Evolutionary conservation across 495 filamentous ascomycete genomes (phyloP).

Genomic region (Penicillium manginii): DNA sequence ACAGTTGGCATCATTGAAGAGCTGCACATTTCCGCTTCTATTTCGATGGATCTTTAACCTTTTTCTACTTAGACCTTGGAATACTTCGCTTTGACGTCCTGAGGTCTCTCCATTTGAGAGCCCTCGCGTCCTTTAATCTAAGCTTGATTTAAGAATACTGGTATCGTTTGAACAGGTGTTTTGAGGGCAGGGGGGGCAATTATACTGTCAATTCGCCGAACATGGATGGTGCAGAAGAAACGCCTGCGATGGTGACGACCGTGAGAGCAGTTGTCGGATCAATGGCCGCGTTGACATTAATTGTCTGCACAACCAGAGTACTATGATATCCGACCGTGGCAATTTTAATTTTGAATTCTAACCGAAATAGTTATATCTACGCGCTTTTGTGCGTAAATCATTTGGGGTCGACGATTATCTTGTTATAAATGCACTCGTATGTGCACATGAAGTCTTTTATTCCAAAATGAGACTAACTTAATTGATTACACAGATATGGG

Average conservation of each 20-base stretch:
- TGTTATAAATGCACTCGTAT: conserved; percentile 6
- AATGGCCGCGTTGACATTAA: background rate
- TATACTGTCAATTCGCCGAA: too few species aligned
- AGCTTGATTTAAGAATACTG: too few species aligned
- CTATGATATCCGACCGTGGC: background rate
- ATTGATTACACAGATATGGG: background rate
- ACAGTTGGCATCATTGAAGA: too few species aligned
- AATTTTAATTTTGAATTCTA: background rate
- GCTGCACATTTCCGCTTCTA: too few species aligned
- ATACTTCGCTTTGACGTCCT: too few species aligned
- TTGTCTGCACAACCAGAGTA: background rate
- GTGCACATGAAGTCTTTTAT: background rate
- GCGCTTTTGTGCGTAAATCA: conserved; percentile 16
- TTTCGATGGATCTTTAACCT: too few species aligned
- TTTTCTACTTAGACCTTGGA: too few species aligned
- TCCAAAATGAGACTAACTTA: background rate
- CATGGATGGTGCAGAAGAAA: background rate
- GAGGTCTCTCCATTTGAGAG: too few species aligned
- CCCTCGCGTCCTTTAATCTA: too few species aligned
- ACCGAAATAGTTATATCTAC: conserved; percentile 15
- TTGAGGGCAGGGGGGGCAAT: too few species aligned
- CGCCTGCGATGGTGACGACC: background rate
- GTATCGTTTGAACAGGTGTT: too few species aligned
- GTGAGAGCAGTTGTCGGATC: background rate
- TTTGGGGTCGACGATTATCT: conserved; percentile 12